Conservation (phyloP, 805 yeast species). For the Saccharomycopsis capsularis region DNA sequence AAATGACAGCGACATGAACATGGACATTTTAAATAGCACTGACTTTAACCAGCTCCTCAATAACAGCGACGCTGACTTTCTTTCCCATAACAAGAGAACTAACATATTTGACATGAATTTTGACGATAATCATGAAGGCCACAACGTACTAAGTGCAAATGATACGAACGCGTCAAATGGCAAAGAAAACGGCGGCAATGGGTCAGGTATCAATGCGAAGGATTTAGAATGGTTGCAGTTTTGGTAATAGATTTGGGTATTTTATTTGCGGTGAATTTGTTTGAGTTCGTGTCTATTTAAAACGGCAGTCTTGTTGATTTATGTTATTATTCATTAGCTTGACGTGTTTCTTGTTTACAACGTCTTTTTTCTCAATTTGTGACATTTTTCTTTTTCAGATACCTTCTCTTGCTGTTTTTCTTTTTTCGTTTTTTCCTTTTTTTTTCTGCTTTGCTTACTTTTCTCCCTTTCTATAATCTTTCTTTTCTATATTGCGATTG, state of each 20-base stretch:
- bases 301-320: too few relatives aligned
- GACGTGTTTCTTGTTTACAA: too few relatives aligned
- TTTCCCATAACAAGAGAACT: background rate
- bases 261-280: too few relatives aligned
- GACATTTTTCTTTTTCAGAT: too few relatives aligned
- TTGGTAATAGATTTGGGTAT: background rate
- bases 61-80: background rate
- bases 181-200: background rate
- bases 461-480: too few relatives aligned
- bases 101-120: background rate
- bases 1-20: background rate
- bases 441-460: too few relatives aligned
- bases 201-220: slow-evolving; percentile 7
- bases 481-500: too few relatives aligned
- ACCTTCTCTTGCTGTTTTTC: too few relatives aligned
- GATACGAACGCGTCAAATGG: background rate
- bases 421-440: too few relatives aligned
- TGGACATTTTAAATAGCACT: background rate
- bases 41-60: background rate
- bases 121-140: background rate
- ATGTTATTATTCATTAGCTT: too few relatives aligned
- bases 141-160: background rate
- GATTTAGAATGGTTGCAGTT: slow-evolving; percentile 19
- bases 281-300: too few relatives aligned
- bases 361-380: too few relatives aligned